Conservation (phyloP, 257 asterid genomes). For the Przewalskia tangutica region DNA sequence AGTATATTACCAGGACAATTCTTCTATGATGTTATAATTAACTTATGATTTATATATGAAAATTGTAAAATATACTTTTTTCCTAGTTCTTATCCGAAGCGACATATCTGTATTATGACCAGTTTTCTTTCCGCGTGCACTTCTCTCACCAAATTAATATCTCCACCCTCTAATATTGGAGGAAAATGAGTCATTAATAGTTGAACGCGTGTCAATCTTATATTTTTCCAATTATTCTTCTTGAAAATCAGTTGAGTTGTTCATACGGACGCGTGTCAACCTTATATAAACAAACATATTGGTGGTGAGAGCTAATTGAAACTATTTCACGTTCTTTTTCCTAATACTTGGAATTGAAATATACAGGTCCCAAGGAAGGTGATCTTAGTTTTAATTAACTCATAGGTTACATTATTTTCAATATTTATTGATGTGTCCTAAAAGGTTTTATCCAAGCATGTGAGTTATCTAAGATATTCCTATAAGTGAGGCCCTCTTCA, state of each 20-base stretch:
- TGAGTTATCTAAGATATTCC: constrained; percentile 11
- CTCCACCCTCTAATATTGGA: not conserved
- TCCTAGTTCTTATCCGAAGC: too few relatives aligned
- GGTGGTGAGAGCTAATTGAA: not conserved
- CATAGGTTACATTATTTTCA: not conserved
- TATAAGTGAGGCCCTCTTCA: not conserved
- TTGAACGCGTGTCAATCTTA: not conserved
- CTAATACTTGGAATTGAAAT: not conserved
- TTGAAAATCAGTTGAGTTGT: too few relatives aligned
- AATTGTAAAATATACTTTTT: too few relatives aligned
- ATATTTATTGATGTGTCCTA: not conserved
- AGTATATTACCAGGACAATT: not conserved
- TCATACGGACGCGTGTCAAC: too few relatives aligned
- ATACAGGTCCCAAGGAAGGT: not conserved
- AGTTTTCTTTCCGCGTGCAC: too few relatives aligned
- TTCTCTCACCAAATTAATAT: too few relatives aligned
- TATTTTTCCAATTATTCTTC: too few relatives aligned
- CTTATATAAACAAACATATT: not conserved
- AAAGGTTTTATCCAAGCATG: constrained; percentile 8
- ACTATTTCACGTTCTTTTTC: not conserved
- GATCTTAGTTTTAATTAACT: not conserved
- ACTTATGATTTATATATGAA: not conserved
- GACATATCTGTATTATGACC: too few relatives aligned
- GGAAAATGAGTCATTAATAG: not conserved
- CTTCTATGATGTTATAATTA: not conserved